Percentiles rank a stretch among this genome's conserved stretches.
Conservation (phyloP, 2,329 filamentous ascomycete genomes). For the Teratosphaeria destructans region DNA sequence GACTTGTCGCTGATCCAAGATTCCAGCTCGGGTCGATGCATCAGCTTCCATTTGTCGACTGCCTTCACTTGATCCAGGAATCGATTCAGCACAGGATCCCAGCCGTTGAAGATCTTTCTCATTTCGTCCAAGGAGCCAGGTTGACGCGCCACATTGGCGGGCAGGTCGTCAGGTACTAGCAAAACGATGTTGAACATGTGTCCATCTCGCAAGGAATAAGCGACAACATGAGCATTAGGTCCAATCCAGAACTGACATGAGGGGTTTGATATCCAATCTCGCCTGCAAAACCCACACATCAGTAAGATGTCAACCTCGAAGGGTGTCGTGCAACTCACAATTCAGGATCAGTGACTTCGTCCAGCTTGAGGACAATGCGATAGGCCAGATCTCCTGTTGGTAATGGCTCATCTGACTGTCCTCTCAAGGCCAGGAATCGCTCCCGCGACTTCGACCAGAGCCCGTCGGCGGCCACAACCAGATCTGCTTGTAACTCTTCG, state of each 20-base stretch:
- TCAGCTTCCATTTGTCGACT: constrained; percentile 61
- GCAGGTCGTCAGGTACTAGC: constrained; percentile 53
- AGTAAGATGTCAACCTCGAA: not conserved
- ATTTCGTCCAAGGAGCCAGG: constrained; percentile 51
- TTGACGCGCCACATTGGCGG: constrained; percentile 41
- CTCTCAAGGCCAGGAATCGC: constrained; percentile 34
- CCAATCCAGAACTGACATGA: constrained; percentile 55
- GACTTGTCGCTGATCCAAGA: constrained; percentile 45
- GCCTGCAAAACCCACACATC: not conserved
- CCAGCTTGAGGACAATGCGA: constrained; percentile 45
- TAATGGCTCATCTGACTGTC: constrained; percentile 35
- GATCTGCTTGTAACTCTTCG: constrained; percentile 37
- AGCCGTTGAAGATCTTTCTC: constrained; percentile 47
- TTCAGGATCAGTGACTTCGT: constrained; percentile 42
- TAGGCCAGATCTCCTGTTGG: constrained; percentile 58
- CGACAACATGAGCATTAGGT: constrained; percentile 50
- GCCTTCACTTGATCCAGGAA: constrained; percentile 43
- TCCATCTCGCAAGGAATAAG: constrained; percentile 51
- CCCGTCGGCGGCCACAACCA: constrained; percentile 55
- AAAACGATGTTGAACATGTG: constrained; percentile 57
- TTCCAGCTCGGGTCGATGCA: constrained; percentile 45
- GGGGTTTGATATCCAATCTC: constrained; percentile 42
- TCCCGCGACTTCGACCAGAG: constrained; percentile 51
- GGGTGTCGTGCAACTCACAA: constrained; percentile 25
- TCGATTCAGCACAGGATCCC: constrained; percentile 50